Conservation (phyloP, 2,329 filamentous ascomycete genomes). For the Pseudogymnoascus sp. region DNA sequence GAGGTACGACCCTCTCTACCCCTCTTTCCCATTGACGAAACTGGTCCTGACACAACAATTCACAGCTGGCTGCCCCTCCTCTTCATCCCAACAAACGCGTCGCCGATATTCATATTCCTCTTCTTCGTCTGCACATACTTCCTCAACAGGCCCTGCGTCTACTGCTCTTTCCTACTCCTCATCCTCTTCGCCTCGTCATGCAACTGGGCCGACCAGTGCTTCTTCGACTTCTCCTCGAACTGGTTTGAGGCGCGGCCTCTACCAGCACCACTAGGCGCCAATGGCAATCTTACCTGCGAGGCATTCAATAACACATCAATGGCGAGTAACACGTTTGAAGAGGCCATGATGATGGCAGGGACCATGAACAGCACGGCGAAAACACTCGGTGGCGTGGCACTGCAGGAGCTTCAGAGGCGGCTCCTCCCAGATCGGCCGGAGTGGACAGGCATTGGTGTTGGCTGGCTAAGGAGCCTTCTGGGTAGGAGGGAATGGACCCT, state of each 20-base stretch:
- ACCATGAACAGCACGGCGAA: constrained; percentile 63
- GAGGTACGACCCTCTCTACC: constrained; percentile 37
- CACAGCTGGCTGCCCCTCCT: constrained; percentile 76
- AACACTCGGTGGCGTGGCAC: constrained; percentile 58
- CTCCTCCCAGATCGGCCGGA: constrained; percentile 49
- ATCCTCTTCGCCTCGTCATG: constrained; percentile 90
- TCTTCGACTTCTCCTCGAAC: constrained; percentile 85
- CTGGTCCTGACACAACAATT: constrained; percentile 14
- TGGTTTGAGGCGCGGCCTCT: constrained; percentile 78
- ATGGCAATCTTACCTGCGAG: constrained; percentile 17
- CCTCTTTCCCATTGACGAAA: constrained; percentile 5
- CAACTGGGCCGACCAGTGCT: constrained; percentile 82
- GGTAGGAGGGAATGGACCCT: constrained; percentile 84
- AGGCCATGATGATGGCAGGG: constrained; percentile 27
- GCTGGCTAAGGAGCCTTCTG: constrained; percentile 77
- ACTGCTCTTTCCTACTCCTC: constrained; percentile 92
- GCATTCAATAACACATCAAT: constrained; percentile 21
- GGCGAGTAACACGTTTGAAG: constrained; percentile 29
- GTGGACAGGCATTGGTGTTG: constrained; percentile 71
- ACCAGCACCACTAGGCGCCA: constrained; percentile 19
- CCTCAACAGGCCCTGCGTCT: constrained; percentile 92
- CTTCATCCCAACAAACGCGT: constrained; percentile 81
- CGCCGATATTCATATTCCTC: constrained; percentile 76
- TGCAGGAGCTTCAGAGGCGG: constrained; percentile 49
- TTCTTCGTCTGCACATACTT: constrained; percentile 93